Percentiles rank a stretch among this genome's conserved stretches.
Evolutionary conservation across 352 stramenopile genomes (phyloP).

Genomic region (Phytophthora sansomeana): DNA sequence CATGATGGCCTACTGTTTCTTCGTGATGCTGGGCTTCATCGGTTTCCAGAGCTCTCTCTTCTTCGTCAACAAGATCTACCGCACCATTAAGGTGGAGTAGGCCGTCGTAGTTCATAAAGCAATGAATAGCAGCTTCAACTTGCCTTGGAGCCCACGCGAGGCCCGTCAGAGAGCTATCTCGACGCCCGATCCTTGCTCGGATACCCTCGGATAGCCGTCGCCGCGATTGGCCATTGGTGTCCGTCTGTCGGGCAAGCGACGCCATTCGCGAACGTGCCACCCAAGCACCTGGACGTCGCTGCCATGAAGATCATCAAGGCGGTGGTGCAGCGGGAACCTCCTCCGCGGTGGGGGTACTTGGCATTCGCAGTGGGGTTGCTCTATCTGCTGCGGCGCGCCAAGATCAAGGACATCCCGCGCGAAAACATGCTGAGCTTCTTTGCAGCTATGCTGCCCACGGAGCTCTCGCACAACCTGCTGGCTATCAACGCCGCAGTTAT

Average conservation of each 20-base stretch:
- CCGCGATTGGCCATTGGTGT: slow-evolving; percentile 18
- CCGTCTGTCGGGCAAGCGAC: slow-evolving; percentile 20
- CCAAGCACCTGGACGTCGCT: background rate
- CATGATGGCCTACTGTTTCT: slow-evolving; percentile 97
- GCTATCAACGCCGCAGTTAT: slow-evolving; percentile 54
- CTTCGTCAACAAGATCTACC: slow-evolving; percentile 98
- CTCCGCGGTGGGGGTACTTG: slow-evolving; percentile 51
- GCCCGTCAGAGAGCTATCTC: slow-evolving; percentile 14
- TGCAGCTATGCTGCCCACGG: slow-evolving; percentile 57
- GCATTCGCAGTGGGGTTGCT: slow-evolving; percentile 48
- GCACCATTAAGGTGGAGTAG: slow-evolving; percentile 96
- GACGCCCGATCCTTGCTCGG: slow-evolving; percentile 7
- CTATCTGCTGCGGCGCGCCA: slow-evolving; percentile 49
- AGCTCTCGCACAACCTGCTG: slow-evolving; percentile 70
- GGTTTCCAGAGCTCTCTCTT: slow-evolving; percentile 96
- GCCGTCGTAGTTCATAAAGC: slow-evolving; percentile 55
- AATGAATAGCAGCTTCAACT: slow-evolving; percentile 26
- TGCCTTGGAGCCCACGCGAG: background rate
- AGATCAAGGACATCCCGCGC: slow-evolving; percentile 51
- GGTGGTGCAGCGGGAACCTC: slow-evolving; percentile 28
- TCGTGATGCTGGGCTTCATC: slow-evolving; percentile 97
- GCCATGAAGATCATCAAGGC: slow-evolving; percentile 49
- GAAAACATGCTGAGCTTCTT: slow-evolving; percentile 72
- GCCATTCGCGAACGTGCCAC: slow-evolving; percentile 1
- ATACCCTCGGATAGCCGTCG: background rate